Conservation (phyloP, 2,329 filamentous ascomycete genomes). For the Ambrosiella xylebori region DNA sequence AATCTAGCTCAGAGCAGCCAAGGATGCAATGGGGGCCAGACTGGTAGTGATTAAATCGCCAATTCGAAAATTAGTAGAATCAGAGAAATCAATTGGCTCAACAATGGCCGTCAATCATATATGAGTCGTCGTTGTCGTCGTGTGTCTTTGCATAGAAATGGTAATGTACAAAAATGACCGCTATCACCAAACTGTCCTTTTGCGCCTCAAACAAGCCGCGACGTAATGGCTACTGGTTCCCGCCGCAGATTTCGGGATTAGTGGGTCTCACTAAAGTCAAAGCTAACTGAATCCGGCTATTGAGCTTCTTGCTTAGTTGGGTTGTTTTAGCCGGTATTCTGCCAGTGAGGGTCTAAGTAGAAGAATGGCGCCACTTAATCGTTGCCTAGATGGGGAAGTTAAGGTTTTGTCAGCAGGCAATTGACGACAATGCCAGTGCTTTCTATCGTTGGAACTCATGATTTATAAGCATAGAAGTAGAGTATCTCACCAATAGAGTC, state of each 20-base stretch:
- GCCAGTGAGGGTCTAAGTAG: not conserved
- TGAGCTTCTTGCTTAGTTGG: not conserved
- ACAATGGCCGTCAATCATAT: no score
- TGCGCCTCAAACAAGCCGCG: constrained; percentile 6
- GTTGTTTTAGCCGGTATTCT: not conserved
- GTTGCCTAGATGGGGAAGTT: not conserved
- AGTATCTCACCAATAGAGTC: no score
- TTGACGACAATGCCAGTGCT: no score
- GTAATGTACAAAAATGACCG: not conserved
- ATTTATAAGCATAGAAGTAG: no score
- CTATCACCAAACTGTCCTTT: constrained; percentile 6
- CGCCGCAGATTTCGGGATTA: not conserved
- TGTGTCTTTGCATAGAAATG: not conserved
- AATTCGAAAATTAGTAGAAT: no score
- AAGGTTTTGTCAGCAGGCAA: not conserved
- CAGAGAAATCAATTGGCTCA: no score
- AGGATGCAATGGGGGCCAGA: no score
- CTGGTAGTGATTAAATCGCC: no score
- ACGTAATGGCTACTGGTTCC: constrained; percentile 4
- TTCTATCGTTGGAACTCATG: no score
- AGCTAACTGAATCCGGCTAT: not conserved
- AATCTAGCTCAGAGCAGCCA: no score
- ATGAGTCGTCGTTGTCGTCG: not conserved
- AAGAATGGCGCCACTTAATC: not conserved
- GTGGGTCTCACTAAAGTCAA: not conserved